A percentile compares a stretch with the other conserved stretches of the same genome.
Evolutionary conservation across 1,139 yeast genomes (phyloP).

Genomic region (Protomyces arabidopsidicola): DNA sequence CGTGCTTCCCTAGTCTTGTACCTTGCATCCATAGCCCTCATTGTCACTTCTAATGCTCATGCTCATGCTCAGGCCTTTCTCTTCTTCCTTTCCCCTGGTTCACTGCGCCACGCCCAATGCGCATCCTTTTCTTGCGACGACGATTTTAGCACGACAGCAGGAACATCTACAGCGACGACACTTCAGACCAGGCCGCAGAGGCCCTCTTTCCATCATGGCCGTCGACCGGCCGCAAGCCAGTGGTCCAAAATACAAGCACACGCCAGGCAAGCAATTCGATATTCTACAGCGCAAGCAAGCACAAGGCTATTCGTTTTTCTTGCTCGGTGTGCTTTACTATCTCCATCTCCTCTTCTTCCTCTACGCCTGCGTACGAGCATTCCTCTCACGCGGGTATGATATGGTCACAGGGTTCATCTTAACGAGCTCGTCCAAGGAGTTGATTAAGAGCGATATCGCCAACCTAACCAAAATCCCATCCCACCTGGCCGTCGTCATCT

Average conservation of each 20-base stretch:
- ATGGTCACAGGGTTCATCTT: constrained; percentile 38
- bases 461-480: constrained; percentile 71
- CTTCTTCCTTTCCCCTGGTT: no score
- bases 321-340: background rate
- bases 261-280: background rate
- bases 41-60: background rate
- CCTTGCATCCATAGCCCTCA: no score
- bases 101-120: no score
- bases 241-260: background rate
- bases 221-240: background rate
- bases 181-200: no score
- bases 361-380: background rate
- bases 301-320: background rate
- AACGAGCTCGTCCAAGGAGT: constrained; percentile 56
- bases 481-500: constrained; percentile 68
- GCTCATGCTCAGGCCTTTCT: background rate
- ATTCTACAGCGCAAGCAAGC: background rate
- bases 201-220: background rate
- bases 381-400: background rate
- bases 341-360: constrained; percentile 2
- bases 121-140: no score
- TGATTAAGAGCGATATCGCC: constrained; percentile 77
- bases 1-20: no score
- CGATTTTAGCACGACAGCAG: no score
- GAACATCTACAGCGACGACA: no score